phyloP scores from a whole-genome alignment of 192 early-diverging fungal genomes.

The Spinellus fusiger region DNA sequence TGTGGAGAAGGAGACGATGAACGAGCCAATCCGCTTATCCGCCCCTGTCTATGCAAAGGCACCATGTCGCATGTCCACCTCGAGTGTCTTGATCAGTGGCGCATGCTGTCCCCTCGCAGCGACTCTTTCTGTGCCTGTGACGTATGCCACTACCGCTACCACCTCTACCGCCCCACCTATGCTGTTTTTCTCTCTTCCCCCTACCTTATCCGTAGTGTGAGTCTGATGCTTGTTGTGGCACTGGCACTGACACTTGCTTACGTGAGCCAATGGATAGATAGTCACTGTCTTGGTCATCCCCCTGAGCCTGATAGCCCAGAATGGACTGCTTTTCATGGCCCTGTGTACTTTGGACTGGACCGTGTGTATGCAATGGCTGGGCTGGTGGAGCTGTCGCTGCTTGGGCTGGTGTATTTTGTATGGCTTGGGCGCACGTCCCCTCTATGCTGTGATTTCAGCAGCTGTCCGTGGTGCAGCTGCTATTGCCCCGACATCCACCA shows the following conservation, averaged over 20 bases:
- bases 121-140: neutral
- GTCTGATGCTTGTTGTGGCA: too few species aligned
- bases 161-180: too few species aligned
- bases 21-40: conserved; percentile 1
- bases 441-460: too few species aligned
- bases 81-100: conserved; percentile 2
- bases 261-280: neutral
- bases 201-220: too few species aligned
- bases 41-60: conserved; percentile 5
- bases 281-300: neutral
- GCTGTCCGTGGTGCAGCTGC: too few species aligned
- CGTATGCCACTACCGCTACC: neutral
- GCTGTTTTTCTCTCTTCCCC: too few species aligned
- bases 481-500: too few species aligned
- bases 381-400: neutral
- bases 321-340: neutral
- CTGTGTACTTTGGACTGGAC: neutral
- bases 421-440: neutral
- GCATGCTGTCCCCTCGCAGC: neutral
- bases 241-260: too few species aligned
- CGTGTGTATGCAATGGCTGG: too few species aligned
- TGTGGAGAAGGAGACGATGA: neutral
- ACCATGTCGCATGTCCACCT: conserved; percentile 4
- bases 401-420: neutral
- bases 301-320: neutral